phyloP scores from a whole-genome alignment of 2,329 filamentous ascomycete species.

The Lachnellula occidentalis region DNA sequence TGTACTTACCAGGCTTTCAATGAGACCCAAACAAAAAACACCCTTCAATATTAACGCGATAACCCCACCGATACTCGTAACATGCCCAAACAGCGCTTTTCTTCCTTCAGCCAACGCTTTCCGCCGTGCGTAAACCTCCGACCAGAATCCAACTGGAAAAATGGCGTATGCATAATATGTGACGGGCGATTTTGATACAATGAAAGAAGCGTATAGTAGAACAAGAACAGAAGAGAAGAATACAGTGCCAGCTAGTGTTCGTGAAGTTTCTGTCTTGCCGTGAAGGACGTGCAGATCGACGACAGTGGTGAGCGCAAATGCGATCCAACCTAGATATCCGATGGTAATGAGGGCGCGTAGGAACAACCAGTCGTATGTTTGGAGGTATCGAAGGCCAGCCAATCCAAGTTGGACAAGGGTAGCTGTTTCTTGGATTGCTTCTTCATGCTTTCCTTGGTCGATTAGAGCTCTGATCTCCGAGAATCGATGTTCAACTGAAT shows the following conservation, averaged over 20 bases:
- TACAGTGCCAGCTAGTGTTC: slow-evolving; percentile 52
- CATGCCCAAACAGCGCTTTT: slow-evolving; percentile 62
- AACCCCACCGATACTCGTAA: slow-evolving; percentile 54
- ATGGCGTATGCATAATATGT: slow-evolving; percentile 89
- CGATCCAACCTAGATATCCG: slow-evolving; percentile 94
- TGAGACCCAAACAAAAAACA: slow-evolving; percentile 63
- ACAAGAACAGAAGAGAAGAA: slow-evolving; percentile 74
- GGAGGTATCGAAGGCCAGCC: slow-evolving; percentile 82
- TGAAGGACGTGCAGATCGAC: slow-evolving; percentile 83
- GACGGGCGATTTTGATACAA: slow-evolving; percentile 70
- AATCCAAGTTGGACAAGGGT: slow-evolving; percentile 72
- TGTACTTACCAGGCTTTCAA: slow-evolving; percentile 67
- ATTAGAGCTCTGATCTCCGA: slow-evolving; percentile 65
- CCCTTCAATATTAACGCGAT: slow-evolving; percentile 58
- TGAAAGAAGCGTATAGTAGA: slow-evolving; percentile 70
- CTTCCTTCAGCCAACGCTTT: slow-evolving; percentile 62
- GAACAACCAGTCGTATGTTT: slow-evolving; percentile 99
- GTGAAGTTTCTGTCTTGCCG: slow-evolving; percentile 57
- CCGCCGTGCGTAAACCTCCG: slow-evolving; percentile 80
- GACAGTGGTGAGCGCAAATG: slow-evolving; percentile 83
- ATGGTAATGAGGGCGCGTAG: slow-evolving; percentile 80
- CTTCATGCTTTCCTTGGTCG: slow-evolving; percentile 57
- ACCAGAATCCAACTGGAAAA: slow-evolving; percentile 95
- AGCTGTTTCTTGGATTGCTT: slow-evolving; percentile 74
- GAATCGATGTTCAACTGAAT: slow-evolving; percentile 62